A percentile compares a stretch with the other conserved stretches of the same genome.
phyloP scores from a whole-genome alignment of 768 basidiomycete species.

The Cantharellus cinnabarinus region DNA sequence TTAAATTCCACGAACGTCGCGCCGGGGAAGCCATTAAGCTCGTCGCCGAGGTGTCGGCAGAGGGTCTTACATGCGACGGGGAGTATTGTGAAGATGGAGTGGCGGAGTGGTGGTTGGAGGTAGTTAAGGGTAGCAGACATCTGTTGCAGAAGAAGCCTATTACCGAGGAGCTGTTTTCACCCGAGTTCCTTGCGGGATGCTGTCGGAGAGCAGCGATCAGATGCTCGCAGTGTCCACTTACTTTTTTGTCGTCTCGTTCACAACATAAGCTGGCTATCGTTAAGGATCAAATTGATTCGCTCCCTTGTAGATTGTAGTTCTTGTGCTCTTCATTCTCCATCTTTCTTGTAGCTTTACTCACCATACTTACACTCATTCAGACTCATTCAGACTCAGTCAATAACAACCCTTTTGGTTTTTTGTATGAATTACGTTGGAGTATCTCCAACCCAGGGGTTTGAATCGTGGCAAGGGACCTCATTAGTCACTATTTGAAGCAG shows the following conservation, averaged over 20 bases:
- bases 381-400: too few relatives aligned
- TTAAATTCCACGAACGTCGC: background rate
- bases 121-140: background rate
- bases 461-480: too few relatives aligned
- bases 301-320: background rate
- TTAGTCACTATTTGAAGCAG: too few relatives aligned
- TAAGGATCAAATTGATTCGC: background rate
- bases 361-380: too few relatives aligned
- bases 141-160: background rate
- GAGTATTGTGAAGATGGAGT: constrained; percentile 1
- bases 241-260: background rate
- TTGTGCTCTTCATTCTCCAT: background rate
- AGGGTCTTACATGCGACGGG: background rate
- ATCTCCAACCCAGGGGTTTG: too few relatives aligned
- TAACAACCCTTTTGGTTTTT: too few relatives aligned
- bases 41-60: background rate
- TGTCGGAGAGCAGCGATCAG: background rate
- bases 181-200: background rate
- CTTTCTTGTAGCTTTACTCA: background rate
- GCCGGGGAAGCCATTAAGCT: background rate
- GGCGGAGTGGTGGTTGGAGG: constrained; percentile 2
- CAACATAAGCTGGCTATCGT: background rate
- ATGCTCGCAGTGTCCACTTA: background rate
- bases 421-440: too few relatives aligned
- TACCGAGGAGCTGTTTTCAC: background rate